Conservation (phyloP, 2,329 filamentous ascomycete species). For the Colletotrichum karsti region DNA sequence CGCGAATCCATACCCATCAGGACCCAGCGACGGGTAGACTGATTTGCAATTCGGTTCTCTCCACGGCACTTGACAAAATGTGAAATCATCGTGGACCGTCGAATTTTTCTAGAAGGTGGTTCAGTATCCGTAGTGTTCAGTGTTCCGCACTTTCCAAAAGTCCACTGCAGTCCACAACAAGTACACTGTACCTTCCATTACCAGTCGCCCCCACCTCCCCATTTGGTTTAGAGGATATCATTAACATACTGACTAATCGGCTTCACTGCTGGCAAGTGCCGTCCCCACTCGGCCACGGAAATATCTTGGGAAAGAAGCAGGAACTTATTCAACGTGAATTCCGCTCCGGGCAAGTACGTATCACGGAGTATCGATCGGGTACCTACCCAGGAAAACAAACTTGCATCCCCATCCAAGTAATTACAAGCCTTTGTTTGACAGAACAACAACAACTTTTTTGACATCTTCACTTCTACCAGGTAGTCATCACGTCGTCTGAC, state of each 20-base stretch:
- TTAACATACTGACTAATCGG: conserved; percentile 13
- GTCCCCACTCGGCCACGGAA: conserved; percentile 1
- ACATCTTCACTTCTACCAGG: background rate
- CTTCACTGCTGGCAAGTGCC: conserved; percentile 18
- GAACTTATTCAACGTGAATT: background rate
- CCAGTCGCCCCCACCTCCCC: background rate
- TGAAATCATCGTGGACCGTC: conserved; percentile 17
- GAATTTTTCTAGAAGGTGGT: conserved; percentile 21
- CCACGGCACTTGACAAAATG: background rate
- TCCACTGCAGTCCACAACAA: background rate
- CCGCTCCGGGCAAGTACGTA: background rate
- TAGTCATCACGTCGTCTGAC: conserved; percentile 4
- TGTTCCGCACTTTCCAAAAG: background rate
- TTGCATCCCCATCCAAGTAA: background rate
- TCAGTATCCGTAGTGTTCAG: too few relatives aligned
- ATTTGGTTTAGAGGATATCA: background rate
- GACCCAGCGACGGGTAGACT: background rate
- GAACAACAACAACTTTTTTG: background rate
- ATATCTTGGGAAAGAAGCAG: background rate
- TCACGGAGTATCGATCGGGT: background rate
- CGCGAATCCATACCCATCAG: background rate
- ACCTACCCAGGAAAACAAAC: background rate
- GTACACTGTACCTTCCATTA: background rate
- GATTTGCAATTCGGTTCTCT: background rate
- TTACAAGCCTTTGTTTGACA: background rate